Evolutionary conservation across 2,329 filamentous ascomycete genomes (phyloP).

Genomic region (Venturia pyrina): DNA sequence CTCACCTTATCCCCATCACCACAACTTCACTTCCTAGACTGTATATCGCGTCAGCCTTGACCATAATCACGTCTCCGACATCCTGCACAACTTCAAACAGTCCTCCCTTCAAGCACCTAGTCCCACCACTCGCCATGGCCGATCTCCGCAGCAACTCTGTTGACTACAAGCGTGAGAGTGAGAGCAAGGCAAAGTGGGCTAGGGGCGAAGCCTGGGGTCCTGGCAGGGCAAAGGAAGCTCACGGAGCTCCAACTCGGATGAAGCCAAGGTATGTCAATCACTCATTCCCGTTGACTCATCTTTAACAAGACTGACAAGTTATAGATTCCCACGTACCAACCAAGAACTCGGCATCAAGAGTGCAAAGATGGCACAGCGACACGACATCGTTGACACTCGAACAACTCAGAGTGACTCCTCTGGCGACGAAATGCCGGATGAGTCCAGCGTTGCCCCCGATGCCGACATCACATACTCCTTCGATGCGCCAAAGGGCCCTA

Average conservation of each 20-base stretch:
- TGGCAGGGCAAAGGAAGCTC: constrained; percentile 18
- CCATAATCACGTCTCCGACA: neutral
- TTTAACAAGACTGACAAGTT: neutral
- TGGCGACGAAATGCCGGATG: constrained; percentile 35
- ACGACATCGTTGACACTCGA: constrained; percentile 25
- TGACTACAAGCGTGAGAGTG: constrained; percentile 41
- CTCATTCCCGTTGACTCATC: neutral
- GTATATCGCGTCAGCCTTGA: neutral
- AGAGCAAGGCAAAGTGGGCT: constrained; percentile 41
- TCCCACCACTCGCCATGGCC: constrained; percentile 12
- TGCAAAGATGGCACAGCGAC: constrained; percentile 7
- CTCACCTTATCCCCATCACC: neutral
- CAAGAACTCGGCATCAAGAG: constrained; percentile 8
- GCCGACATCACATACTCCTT: constrained; percentile 44
- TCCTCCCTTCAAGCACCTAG: neutral
- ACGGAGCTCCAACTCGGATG: constrained; percentile 15
- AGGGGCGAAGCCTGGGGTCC: constrained; percentile 32
- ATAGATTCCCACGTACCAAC: constrained; percentile 10
- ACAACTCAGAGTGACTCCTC: constrained; percentile 24
- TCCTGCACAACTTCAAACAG: neutral
- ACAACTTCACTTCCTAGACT: neutral
- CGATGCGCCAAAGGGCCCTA: constrained; percentile 40
- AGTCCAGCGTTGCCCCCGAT: constrained; percentile 35
- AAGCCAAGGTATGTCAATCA: constrained; percentile 19
- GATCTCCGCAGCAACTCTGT: constrained; percentile 46